Base-by-base conservation (phyloP, 2,329 filamentous ascomycete species). In the Colletotrichum liaoningense region DNA sequence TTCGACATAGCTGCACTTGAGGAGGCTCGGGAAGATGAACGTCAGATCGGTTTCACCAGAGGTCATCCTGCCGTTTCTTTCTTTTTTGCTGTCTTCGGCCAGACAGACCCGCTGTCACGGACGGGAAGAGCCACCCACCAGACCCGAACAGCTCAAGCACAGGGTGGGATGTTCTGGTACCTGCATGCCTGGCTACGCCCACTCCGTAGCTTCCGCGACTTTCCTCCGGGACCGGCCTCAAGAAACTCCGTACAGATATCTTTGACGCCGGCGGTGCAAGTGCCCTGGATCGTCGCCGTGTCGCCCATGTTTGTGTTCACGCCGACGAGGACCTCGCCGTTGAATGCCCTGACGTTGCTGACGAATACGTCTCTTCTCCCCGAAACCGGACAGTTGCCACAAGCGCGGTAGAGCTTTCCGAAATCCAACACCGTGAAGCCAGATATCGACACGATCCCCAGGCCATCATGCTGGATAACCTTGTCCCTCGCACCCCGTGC, bases 251-350 rank as follows among this genome's bases (percentile, higher is more conserved):
- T 70, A 67, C 73, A 75, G 58, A 75, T 52, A 55, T 75, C 65
- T 71, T 75, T 74, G 63, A 72, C 63, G 70, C 66, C 62, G 71
- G 73, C 63, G 67, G 70, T 63, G 63, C 73, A 75, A 46, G 71
- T 71, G 59, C 60, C 57, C 59, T 67, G 67, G 71, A 75, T 75
- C 63, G 71, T 71, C 55, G 73, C 46, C 63, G 62, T 64, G 67
- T 75, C 73, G n/a, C 73, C 73, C 66, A 67, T 70, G 73, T 75
- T 75, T 59, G 70, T 71, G 73, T 75, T 75, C 67, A 75, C 71
- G 59, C 73, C 73, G 63, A 63, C 63, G 69, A 75, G 69, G 56
- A 75, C 62, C 64, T 75, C 69, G 65, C 73, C 73, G 69, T 75
- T 75, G 73, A 54, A 73, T 63, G 73, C 71, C 71, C 68, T 75